Evolutionary conservation across 116 monocot genomes (phyloP).

Genomic region (Zostera marina): DNA sequence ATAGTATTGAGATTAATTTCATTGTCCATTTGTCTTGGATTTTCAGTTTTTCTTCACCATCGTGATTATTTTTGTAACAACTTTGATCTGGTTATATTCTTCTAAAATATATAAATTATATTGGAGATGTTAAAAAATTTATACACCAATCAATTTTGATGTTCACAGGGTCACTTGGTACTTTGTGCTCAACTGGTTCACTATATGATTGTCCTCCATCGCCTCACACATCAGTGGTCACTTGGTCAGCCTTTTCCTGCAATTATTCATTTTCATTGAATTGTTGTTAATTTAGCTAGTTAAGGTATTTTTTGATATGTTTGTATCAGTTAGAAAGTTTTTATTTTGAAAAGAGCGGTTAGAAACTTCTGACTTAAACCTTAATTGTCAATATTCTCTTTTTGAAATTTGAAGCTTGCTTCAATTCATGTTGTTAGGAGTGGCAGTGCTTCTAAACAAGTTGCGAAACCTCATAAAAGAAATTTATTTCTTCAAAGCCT

Average conservation of each 20-base stretch:
- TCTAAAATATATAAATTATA: background rate
- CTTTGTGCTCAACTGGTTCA: no score
- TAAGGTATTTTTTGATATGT: background rate
- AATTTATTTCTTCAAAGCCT: conserved; percentile 76
- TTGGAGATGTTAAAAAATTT: background rate
- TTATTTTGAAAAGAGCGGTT: background rate
- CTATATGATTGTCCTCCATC: no score
- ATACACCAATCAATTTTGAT: background rate
- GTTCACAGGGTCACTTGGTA: conserved; percentile 58
- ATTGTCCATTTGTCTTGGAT: no score
- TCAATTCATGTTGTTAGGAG: conserved; percentile 25
- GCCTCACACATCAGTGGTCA: no score
- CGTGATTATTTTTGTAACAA: no score
- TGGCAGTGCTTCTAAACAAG: conserved; percentile 45
- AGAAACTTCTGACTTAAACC: background rate
- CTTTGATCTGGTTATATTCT: background rate
- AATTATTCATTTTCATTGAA: no score
- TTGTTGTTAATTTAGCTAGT: background rate
- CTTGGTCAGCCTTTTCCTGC: no score
- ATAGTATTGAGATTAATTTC: no score
- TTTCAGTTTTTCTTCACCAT: no score
- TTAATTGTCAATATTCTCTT: background rate
- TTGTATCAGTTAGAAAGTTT: background rate
- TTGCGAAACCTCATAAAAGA: conserved; percentile 41
- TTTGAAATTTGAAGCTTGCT: background rate